Evolutionary conservation across 73 alveolate species (phyloP).

Genomic region (Chromera velia): DNA sequence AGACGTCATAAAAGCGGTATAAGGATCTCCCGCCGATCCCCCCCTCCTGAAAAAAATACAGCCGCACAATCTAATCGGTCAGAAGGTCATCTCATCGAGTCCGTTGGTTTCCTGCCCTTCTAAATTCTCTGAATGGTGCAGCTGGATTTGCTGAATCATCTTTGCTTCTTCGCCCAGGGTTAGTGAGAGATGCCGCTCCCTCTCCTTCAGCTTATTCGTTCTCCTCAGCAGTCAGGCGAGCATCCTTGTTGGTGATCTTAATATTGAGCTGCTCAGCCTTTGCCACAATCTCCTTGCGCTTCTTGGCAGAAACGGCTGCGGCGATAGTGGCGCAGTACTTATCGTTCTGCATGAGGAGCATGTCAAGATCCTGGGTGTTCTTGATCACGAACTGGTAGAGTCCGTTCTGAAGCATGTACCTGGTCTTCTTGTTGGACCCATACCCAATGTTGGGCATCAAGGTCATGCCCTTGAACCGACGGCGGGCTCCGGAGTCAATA

Average conservation of each 20-base stretch:
- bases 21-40: too few relatives aligned
- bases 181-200: too few relatives aligned
- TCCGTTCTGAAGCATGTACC: conserved; percentile 80
- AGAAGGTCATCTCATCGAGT: too few relatives aligned
- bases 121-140: too few relatives aligned
- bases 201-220: conserved; percentile 7
- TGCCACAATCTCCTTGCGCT: conserved; percentile 75
- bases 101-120: too few relatives aligned
- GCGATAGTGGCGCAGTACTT: conserved; percentile 92
- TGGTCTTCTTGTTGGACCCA: conserved; percentile 85
- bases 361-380: conserved; percentile 80
- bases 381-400: conserved; percentile 84
- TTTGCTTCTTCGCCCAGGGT: too few relatives aligned
- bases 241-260: conserved; percentile 82
- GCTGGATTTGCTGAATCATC: too few relatives aligned
- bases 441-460: conserved; percentile 88
- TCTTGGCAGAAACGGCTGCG: conserved; percentile 77
- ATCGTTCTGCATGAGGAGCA: conserved; percentile 94
- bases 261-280: conserved; percentile 91
- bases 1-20: too few relatives aligned
- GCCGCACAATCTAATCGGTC: too few relatives aligned
- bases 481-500: conserved; percentile 92
- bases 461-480: conserved; percentile 90
- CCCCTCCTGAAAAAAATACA: too few relatives aligned
- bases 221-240: conserved; percentile 73